phyloP scores from a whole-genome alignment of 257 asterid species.

The Plectranthus barbatus region DNA sequence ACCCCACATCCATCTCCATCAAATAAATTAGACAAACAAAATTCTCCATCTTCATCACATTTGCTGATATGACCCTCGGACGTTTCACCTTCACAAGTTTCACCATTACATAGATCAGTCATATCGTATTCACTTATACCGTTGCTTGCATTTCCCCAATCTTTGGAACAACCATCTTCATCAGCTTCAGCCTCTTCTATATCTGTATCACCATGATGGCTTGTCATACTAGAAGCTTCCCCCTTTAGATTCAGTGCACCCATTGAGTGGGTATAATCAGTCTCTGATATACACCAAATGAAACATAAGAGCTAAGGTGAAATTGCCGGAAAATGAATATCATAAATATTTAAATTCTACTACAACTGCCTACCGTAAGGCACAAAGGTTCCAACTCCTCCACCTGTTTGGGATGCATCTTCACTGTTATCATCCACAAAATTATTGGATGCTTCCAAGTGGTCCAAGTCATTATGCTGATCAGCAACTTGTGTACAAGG shows the following conservation, averaged over 20 bases:
- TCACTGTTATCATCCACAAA: not conserved
- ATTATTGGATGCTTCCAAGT: slow-evolving; percentile 2
- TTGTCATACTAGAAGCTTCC: slow-evolving; percentile 4
- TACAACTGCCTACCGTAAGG: slow-evolving; percentile 13
- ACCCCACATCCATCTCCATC: slow-evolving; percentile 9
- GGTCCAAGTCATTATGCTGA: slow-evolving; percentile 5
- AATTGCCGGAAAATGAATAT: not conserved
- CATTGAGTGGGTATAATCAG: not conserved
- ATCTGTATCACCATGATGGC: slow-evolving; percentile 6
- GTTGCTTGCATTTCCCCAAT: not conserved
- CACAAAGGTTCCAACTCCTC: slow-evolving; percentile 14
- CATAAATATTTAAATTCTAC: not conserved
- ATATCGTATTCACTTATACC: not conserved
- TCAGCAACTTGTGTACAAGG: not conserved
- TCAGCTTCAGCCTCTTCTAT: slow-evolving; percentile 17
- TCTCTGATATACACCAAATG: slow-evolving; percentile 16
- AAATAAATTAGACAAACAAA: not conserved
- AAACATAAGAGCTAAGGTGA: slow-evolving; percentile 2
- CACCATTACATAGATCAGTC: slow-evolving; percentile 13
- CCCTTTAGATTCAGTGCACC: not conserved
- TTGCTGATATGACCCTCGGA: not conserved
- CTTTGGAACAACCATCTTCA: slow-evolving; percentile 4
- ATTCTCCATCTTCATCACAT: slow-evolving; percentile 8
- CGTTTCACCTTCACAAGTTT: slow-evolving; percentile 14
- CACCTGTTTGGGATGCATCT: slow-evolving; percentile 1